A percentile compares a stretch with the other conserved stretches of the same genome.
Evolutionary conservation across 164 flowering plant species (phyloP).

Genomic region (Vitis labrusca): DNA sequence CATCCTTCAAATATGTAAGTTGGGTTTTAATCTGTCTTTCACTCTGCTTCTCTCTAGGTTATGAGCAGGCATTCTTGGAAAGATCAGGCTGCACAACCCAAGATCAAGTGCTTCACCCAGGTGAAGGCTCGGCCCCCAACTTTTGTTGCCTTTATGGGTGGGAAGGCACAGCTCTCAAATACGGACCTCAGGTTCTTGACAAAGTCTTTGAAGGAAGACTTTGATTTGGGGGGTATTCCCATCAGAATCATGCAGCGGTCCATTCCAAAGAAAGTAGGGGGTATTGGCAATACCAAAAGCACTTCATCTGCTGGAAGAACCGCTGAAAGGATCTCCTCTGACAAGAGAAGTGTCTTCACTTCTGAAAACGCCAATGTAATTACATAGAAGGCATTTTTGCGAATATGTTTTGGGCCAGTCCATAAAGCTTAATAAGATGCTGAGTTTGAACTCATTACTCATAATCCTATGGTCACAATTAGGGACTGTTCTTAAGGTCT

Average conservation of each 20-base stretch:
- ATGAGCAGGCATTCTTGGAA: conserved; percentile 99
- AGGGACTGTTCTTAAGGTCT: too few relatives aligned
- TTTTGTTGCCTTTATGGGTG: conserved; percentile 81
- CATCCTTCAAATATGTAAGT: background rate
- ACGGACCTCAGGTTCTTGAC: conserved; percentile 83
- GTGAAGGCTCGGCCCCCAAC: conserved; percentile 99
- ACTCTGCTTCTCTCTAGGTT: conserved; percentile 39
- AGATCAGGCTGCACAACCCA: conserved; percentile 83
- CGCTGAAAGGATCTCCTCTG: conserved; percentile 41
- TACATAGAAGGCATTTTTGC: too few relatives aligned
- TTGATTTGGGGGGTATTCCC: conserved; percentile 94
- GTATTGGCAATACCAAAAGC: conserved; percentile 20
- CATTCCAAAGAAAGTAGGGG: conserved; percentile 32
- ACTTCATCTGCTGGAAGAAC: conserved; percentile 18
- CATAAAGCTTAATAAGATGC: background rate
- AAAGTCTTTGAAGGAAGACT: conserved; percentile 90
- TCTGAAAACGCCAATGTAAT: background rate
- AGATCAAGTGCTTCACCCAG: conserved; percentile 90
- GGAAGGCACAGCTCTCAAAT: conserved; percentile 64
- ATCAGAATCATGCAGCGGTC: conserved; percentile 79
- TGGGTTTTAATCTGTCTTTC: background rate
- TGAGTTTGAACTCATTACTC: too few relatives aligned
- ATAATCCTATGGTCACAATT: too few relatives aligned
- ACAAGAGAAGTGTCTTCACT: conserved; percentile 45
- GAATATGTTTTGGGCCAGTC: too few relatives aligned